Evolutionary conservation across 2,329 filamentous ascomycete genomes (phyloP).

Genomic region (Balansia obtecta): DNA sequence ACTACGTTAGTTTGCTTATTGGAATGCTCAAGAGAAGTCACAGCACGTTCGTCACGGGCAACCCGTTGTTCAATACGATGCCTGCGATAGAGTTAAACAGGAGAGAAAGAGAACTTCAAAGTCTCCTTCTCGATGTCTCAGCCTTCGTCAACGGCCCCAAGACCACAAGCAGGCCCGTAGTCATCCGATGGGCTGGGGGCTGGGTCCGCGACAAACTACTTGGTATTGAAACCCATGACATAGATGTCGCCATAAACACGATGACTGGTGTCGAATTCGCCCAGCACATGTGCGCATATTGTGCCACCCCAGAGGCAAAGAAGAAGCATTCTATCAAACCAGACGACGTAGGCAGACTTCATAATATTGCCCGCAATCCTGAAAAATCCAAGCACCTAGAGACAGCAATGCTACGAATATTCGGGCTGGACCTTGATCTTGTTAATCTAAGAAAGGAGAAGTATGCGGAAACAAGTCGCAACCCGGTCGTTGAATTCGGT

Average conservation of each 20-base stretch:
- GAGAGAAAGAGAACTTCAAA: conserved; percentile 58
- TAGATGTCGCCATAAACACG: conserved; percentile 73
- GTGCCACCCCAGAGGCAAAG: conserved; percentile 25
- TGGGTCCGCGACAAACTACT: conserved; percentile 83
- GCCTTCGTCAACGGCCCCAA: conserved; percentile 39
- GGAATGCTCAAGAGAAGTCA: conserved; percentile 5
- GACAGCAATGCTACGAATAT: conserved; percentile 8
- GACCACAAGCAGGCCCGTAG: conserved; percentile 39
- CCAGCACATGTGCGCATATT: conserved; percentile 54
- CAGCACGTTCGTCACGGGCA: conserved; percentile 13
- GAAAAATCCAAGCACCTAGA: conserved; percentile 10
- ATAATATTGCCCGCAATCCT: conserved; percentile 8
- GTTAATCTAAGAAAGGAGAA: conserved; percentile 91
- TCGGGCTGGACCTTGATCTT: conserved; percentile 44
- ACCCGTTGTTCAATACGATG: conserved; percentile 5
- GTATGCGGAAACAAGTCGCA: conserved; percentile 55
- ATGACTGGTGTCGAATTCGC: conserved; percentile 75
- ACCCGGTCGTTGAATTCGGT: conserved; percentile 54
- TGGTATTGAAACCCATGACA: conserved; percentile 60
- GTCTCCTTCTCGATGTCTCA: conserved; percentile 75
- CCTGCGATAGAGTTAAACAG: conserved; percentile 45
- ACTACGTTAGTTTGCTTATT: not conserved
- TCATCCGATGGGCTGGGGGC: conserved; percentile 70
- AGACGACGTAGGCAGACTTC: conserved; percentile 3
- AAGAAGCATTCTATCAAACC: conserved; percentile 3